Percentiles rank a stretch among this genome's conserved stretches.
Conservation (phyloP, 148 eudicot genomes). For the Suaeda aralocaspica region DNA sequence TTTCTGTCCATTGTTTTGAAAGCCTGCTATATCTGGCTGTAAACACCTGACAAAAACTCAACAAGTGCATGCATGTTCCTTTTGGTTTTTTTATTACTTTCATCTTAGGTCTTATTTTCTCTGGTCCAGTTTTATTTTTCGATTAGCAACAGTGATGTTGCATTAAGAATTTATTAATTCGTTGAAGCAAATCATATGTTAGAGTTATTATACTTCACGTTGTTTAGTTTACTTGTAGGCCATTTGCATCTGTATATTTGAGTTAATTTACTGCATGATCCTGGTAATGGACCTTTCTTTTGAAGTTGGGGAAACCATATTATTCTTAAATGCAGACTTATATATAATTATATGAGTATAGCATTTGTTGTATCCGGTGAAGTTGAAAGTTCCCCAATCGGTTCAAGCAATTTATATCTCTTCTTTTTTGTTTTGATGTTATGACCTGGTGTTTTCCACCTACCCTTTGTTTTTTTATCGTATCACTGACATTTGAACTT, state of each 20-base stretch:
- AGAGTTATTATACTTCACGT: not conserved
- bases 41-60: not conserved
- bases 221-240: not conserved
- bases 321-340: not conserved
- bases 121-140: too few species aligned
- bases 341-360: not conserved
- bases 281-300: not conserved
- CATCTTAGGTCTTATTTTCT: not conserved
- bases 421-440: not conserved
- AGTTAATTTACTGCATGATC: not conserved
- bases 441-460: not conserved
- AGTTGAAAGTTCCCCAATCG: not conserved
- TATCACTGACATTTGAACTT: conserved; percentile 10
- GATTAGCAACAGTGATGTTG: not conserved
- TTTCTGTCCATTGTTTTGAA: not conserved
- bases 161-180: not conserved
- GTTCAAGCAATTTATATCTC: too few species aligned
- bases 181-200: not conserved
- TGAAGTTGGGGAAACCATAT: not conserved
- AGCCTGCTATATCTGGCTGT: not conserved
- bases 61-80: not conserved
- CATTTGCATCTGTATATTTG: not conserved
- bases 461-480: not conserved
- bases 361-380: not conserved
- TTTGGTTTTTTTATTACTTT: not conserved